Percentiles rank a stretch among this genome's conserved stretches.
Evolutionary conservation across 768 basidiomycete species (phyloP).

Genomic region (Collybia sp.): DNA sequence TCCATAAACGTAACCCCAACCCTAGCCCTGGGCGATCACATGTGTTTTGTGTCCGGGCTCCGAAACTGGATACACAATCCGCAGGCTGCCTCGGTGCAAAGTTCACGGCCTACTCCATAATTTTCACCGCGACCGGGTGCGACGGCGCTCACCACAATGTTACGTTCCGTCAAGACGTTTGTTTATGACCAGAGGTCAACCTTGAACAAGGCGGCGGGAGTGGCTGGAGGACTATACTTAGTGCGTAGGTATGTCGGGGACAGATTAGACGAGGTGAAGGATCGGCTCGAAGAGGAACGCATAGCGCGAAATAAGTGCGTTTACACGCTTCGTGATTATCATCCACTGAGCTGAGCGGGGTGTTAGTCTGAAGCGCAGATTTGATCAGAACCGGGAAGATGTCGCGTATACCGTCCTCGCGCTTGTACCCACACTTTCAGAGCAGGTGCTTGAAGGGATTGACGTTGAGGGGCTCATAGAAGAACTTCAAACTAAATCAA

Average conservation of each 20-base stretch:
- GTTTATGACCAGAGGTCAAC: constrained; percentile 43
- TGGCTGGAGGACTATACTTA: constrained; percentile 60
- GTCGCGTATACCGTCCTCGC: constrained; percentile 72
- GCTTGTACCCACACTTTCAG: constrained; percentile 59
- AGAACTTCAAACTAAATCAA: constrained; percentile 39
- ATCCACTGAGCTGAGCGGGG: neutral
- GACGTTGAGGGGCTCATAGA: constrained; percentile 70
- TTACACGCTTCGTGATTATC: constrained; percentile 3
- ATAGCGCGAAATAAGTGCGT: constrained; percentile 69
- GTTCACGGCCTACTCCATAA: no score
- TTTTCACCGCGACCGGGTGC: no score
- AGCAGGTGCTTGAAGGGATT: constrained; percentile 65
- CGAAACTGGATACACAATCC: no score
- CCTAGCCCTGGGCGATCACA: neutral
- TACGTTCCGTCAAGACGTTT: constrained; percentile 39
- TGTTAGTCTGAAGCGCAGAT: constrained; percentile 57
- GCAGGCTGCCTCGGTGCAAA: no score
- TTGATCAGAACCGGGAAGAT: constrained; percentile 74
- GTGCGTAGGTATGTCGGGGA: constrained; percentile 55
- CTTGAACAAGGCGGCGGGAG: constrained; percentile 43
- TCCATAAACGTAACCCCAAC: neutral
- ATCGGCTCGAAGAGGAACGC: constrained; percentile 53
- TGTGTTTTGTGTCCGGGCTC: neutral
- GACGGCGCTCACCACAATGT: constrained; percentile 25
- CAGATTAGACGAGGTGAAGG: constrained; percentile 63